These are phyloP conservation scores for Cutaneotrichosporon sp. DNA, from an alignment of 1,284 basidiomycete species.

Conservation along the genomic window DNA sequence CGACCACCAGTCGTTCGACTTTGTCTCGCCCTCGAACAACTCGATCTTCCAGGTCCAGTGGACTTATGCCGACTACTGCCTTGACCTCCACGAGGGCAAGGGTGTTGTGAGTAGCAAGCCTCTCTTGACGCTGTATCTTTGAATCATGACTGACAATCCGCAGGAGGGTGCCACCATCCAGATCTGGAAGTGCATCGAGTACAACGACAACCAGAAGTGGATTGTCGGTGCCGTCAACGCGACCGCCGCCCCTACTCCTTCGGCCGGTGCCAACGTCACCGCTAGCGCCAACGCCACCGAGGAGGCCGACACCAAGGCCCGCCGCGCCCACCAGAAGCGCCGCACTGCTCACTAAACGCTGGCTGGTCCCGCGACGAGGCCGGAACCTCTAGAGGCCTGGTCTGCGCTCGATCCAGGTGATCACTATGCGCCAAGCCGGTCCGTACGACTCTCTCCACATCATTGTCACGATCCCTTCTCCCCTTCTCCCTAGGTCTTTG, in stretches of 20 bases:
- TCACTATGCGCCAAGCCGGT: not conserved
- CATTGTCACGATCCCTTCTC: constrained; percentile 12
- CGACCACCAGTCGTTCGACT: constrained; percentile 40
- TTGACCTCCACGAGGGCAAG: constrained; percentile 42
- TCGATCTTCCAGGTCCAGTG: constrained; percentile 32
- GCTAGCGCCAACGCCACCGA: not conserved
- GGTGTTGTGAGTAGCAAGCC: constrained; percentile 24
- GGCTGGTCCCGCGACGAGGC: constrained; percentile 5
- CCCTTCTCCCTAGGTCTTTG: constrained; percentile 2
- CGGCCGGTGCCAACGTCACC: constrained; percentile 1
- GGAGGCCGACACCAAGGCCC: not conserved
- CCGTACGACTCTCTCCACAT: not conserved
- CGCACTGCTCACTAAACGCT: constrained; percentile 15
- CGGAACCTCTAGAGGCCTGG: not conserved
- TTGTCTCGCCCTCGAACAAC: constrained; percentile 14
- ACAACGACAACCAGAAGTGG: constrained; percentile 49
- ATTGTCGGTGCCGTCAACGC: constrained; percentile 31
- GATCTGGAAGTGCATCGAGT: constrained; percentile 39
- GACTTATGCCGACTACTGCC: constrained; percentile 34
- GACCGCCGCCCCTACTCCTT: constrained; percentile 7
- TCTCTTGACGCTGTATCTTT: no score
- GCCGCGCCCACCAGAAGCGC: constrained; percentile 14
- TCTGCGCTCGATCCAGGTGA: not conserved
- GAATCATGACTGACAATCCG: not conserved
- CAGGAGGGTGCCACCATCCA: constrained; percentile 33